These are phyloP conservation scores for Fusarium equiseti DNA, from an alignment of 2,329 filamentous ascomycete genomes.

Conservation along the genomic window DNA sequence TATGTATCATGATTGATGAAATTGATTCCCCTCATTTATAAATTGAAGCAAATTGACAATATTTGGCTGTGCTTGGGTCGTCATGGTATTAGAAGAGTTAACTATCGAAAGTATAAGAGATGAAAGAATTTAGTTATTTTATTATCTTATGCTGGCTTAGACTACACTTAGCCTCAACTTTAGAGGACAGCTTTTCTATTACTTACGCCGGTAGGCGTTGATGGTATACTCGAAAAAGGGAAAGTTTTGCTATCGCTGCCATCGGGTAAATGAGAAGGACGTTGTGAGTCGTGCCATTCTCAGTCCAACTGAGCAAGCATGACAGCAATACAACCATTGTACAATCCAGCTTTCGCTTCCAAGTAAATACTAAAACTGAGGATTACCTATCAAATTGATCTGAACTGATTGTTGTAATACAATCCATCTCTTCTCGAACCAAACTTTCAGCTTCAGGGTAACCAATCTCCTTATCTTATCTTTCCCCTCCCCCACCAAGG, in stretches of 20 bases:
- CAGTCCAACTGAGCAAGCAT: no score
- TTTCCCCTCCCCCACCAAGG: slow-evolving; percentile 11
- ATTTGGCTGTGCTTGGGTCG: neutral
- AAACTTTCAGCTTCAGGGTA: slow-evolving; percentile 9
- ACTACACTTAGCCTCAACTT: neutral
- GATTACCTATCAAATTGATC: no score
- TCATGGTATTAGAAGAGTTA: no score
- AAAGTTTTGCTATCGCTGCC: no score
- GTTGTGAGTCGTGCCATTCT: no score
- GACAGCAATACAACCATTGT: no score
- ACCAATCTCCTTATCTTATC: slow-evolving; percentile 29
- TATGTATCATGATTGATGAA: slow-evolving; percentile 29
- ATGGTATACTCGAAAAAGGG: accelerated
- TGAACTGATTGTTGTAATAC: no score
- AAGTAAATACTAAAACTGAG: no score
- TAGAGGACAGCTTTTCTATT: no score
- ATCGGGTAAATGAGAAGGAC: neutral
- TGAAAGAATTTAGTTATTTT: neutral
- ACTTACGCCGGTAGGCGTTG: no score
- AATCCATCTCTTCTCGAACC: neutral
- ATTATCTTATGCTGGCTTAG: neutral
- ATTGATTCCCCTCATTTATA: slow-evolving; percentile 25
- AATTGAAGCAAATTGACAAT: neutral
- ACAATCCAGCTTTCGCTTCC: no score
- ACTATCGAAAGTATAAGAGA: neutral